A percentile compares a stretch with the other conserved stretches of the same genome.
These are phyloP conservation scores for Saccharomyces hybrid DNA, from an alignment of 1,139 yeast species.

Conservation along the genomic window DNA sequence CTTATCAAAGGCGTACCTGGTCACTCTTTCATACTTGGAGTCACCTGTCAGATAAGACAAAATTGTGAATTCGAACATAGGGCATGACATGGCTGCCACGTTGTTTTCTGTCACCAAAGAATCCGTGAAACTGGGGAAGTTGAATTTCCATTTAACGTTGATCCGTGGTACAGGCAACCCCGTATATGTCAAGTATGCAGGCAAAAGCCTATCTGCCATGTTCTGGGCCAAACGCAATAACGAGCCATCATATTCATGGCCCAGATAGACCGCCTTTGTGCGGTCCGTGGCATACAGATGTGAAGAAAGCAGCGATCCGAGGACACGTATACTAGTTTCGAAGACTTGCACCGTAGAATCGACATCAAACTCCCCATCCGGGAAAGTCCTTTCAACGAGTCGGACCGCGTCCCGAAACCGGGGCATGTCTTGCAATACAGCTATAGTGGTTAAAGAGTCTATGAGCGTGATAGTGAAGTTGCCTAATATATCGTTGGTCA, in stretches of 20 bases:
- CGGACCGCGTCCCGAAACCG: slow-evolving; percentile 45
- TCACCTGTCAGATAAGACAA: slow-evolving; percentile 70
- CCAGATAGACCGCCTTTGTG: slow-evolving; percentile 36
- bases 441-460: slow-evolving; percentile 73
- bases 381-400: slow-evolving; percentile 35
- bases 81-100: slow-evolving; percentile 79
- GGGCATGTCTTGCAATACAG: slow-evolving; percentile 58
- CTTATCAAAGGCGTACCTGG: slow-evolving; percentile 57
- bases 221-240: slow-evolving; percentile 61
- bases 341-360: slow-evolving; percentile 77
- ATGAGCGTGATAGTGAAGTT: slow-evolving; percentile 70
- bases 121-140: not conserved
- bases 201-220: slow-evolving; percentile 57
- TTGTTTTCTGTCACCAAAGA: slow-evolving; percentile 52
- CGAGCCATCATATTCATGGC: slow-evolving; percentile 55
- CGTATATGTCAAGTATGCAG: slow-evolving; percentile 53
- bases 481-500: slow-evolving; percentile 77
- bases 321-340: slow-evolving; percentile 70
- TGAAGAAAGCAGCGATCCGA: slow-evolving; percentile 72
- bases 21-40: slow-evolving; percentile 53
- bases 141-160: slow-evolving; percentile 38
- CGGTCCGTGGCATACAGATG: slow-evolving; percentile 67
- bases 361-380: slow-evolving; percentile 42
- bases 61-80: slow-evolving; percentile 69
- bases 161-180: slow-evolving; percentile 69